Evolutionary conservation across 1,284 basidiomycete genomes (phyloP), one percentile per base, ranked within the genome.

Genomic region (Ganoderma resinaceum): DNA sequence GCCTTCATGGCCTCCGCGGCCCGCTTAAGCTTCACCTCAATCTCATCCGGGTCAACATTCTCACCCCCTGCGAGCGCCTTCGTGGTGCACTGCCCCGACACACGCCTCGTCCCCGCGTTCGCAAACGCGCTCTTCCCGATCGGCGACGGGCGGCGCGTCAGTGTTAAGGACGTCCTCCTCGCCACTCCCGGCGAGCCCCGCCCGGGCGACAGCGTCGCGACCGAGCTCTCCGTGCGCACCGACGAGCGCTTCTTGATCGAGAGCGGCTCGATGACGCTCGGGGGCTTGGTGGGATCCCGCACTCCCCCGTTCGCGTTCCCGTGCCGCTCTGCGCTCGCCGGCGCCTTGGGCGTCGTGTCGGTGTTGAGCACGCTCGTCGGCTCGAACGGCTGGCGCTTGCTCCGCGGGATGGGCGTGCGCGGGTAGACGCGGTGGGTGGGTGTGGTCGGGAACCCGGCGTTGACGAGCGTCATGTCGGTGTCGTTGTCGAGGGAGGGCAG

Each of bases 231-330:
- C 55, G 80, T 81, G 52, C 86, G 85, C 46, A 86, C 82, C 5
- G 90, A 91, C 3, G 85, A 81, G 79, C 93, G 94, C 82, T 95
- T 94, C 83, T 91, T 93, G 76, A 95, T 94, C 1, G 89, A 91
- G 66, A 95, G 81, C 11, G 93, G 93, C 74, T 92, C 91, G 35
- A 93, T 68, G 53, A 42, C 67, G 57, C 66, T 70, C 35, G 70
- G 73, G 61, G 49, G 69, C 57, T 62, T 69, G 66, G 37, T 18
- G 11, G 63, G 53, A 26, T 70, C 71, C n/a, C 37, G 53, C 29
- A 69, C 71, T 29, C 37, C 26, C 29, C 52, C 52, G 18, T 16
- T 33, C 52, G 52, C 65, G 18, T 16, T 33, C 52, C 29, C 65
- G 11, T 23, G 42, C 57, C 31, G 20, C 46, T 76, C 75, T 57